Evolutionary conservation across 371 early-diverging fungal species (phyloP).

Genomic region (Mortierella sp.): DNA sequence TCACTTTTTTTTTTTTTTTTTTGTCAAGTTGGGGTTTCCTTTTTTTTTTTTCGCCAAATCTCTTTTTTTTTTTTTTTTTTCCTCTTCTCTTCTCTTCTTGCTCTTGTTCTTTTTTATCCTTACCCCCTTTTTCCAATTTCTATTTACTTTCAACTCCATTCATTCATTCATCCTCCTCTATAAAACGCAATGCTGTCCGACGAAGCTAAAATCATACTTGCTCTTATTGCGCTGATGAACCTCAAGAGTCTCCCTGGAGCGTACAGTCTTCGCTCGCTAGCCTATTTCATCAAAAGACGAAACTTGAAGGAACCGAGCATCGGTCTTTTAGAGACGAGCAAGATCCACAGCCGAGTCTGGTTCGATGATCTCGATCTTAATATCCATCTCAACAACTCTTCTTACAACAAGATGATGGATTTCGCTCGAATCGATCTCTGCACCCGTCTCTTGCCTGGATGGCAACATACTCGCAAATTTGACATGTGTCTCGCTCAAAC

Average conservation of each 20-base stretch:
- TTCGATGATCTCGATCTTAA: slow-evolving; percentile 55
- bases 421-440: slow-evolving; percentile 64
- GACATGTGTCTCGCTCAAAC: slow-evolving; percentile 52
- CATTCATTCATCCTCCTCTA: background rate
- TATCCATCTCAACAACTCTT: slow-evolving; percentile 59
- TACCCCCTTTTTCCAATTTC: no score
- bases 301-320: slow-evolving; percentile 23
- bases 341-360: slow-evolving; percentile 53
- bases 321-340: slow-evolving; percentile 42
- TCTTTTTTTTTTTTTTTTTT: background rate
- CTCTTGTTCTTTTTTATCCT: background rate
- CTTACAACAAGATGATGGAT: slow-evolving; percentile 71
- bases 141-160: background rate
- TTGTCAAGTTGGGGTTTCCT: no score
- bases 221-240: slow-evolving; percentile 42
- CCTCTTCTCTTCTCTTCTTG: background rate
- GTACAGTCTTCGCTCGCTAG: slow-evolving; percentile 45
- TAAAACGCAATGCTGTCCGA: slow-evolving; percentile 31
- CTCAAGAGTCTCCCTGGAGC: slow-evolving; percentile 49
- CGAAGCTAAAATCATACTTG: slow-evolving; percentile 25
- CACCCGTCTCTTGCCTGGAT: slow-evolving; percentile 59
- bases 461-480: slow-evolving; percentile 36
- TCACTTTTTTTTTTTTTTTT: background rate
- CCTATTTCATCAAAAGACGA: slow-evolving; percentile 34
- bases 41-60: background rate